A percentile compares a stretch with the other conserved stretches of the same genome.
These are phyloP conservation scores for Yamadazyma akitaensis DNA, from an alignment of 805 yeast genomes.

Conservation along the genomic window DNA sequence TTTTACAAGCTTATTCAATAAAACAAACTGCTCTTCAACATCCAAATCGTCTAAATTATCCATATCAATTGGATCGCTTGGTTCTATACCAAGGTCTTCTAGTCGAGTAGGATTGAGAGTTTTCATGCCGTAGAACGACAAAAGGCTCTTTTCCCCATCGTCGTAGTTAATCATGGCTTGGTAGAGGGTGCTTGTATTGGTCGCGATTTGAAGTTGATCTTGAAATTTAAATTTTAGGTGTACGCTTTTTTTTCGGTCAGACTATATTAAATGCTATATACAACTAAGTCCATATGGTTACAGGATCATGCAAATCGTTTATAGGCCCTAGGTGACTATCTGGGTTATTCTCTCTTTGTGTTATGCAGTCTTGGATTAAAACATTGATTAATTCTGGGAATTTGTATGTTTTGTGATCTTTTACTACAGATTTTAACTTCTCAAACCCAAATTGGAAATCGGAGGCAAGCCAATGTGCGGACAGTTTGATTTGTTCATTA, in stretches of 20 bases:
- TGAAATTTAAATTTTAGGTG: not conserved
- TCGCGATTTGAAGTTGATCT: not conserved
- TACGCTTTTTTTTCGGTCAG: not conserved
- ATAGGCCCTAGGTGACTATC: not conserved
- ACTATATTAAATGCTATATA: not conserved
- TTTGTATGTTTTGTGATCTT: constrained; percentile 30
- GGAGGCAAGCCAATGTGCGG: constrained; percentile 49
- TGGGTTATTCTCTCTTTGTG: not conserved
- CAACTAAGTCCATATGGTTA: not conserved
- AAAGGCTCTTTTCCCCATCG: constrained; percentile 25
- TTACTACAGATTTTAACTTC: constrained; percentile 50
- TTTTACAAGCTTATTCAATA: constrained; percentile 26
- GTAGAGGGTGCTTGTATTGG: not conserved
- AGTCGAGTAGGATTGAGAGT: constrained; percentile 21
- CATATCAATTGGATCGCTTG: constrained; percentile 13
- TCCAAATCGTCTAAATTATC: constrained; percentile 19
- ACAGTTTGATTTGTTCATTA: constrained; percentile 18
- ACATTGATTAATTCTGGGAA: constrained; percentile 16
- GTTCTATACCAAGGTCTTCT: constrained; percentile 16
- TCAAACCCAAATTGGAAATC: constrained; percentile 65
- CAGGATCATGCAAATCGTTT: not conserved
- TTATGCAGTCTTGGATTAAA: constrained; percentile 12
- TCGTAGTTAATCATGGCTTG: constrained; percentile 29
- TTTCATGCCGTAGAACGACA: constrained; percentile 27
- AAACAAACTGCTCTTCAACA: constrained; percentile 29